These are phyloP conservation scores for Rutidosis leptorrhynchoides DNA, from an alignment of 129 eudicot species.

Conservation along the genomic window DNA sequence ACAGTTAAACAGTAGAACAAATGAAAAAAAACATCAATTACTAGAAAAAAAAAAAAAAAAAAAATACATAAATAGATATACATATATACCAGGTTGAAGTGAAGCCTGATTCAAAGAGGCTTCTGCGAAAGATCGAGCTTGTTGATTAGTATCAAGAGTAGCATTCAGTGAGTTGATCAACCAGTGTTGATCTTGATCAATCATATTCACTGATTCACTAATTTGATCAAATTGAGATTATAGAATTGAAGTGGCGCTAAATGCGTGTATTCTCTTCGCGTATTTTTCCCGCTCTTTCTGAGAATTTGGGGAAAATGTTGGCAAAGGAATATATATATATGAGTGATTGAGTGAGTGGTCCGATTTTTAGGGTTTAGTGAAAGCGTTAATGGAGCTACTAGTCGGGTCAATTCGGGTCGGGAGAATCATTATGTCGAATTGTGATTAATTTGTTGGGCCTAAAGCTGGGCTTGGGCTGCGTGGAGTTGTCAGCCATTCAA, in stretches of 20 bases:
- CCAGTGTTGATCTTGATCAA: slow-evolving; percentile 93
- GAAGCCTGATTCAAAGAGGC: slow-evolving; percentile 78
- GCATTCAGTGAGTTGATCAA: slow-evolving; percentile 81
- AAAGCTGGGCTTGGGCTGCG: too few species aligned
- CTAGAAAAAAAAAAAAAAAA: neutral
- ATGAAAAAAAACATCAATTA: neutral
- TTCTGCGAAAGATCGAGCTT: slow-evolving; percentile 80
- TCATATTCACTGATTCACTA: slow-evolving; percentile 32
- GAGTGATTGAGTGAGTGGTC: slow-evolving; percentile 20
- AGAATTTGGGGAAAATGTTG: slow-evolving; percentile 28
- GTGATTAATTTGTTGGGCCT: neutral
- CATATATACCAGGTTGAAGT: slow-evolving; percentile 62
- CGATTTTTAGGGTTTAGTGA: slow-evolving; percentile 34
- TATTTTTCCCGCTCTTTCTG: slow-evolving; percentile 46
- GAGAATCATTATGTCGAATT: neutral
- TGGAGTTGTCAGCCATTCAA: too few species aligned
- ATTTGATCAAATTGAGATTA: neutral
- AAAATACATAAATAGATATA: neutral
- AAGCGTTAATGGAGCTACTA: slow-evolving; percentile 10
- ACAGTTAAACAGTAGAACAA: slow-evolving; percentile 16
- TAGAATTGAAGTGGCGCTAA: slow-evolving; percentile 9
- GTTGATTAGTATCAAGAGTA: slow-evolving; percentile 78
- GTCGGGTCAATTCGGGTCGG: slow-evolving; percentile 10
- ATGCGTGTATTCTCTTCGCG: slow-evolving; percentile 27
- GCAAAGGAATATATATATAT: slow-evolving; percentile 24